Evolutionary conservation across 2,329 filamentous ascomycete genomes (phyloP), one percentile per base, ranked within the genome.

Genomic region (Diplodia sapinea): DNA sequence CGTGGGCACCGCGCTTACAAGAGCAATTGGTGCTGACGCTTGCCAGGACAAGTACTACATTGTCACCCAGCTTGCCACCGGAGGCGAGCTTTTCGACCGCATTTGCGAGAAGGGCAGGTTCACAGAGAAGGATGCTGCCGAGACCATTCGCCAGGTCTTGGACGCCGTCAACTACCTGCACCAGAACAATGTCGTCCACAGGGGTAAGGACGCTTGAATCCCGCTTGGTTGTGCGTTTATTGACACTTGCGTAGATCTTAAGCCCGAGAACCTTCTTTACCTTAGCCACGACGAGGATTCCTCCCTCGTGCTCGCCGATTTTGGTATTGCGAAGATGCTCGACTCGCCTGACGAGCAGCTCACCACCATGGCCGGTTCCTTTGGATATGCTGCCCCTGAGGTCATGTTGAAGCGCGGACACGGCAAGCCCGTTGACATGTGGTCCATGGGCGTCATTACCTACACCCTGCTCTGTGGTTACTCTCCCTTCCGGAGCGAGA

Each of bases 31-130:
- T 26, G 36, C 23, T 38, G 51, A 69, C 66, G 33, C 29, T 17
- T 54, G 33, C 36, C 74, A 97, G 93, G 95, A 99, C 84, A 99
- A 99, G 84, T 99, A 97, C 83, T 99, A 99, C 80, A 98, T 99
- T 73, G 94, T 99, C 74, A 99, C 95, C 38, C 91, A 99, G 80
- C 86, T 99, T 67, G 95, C 95, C 51, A 97, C 92, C 0, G 95
- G 95, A 72, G 95, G 95, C 78, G 95, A 99, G 82, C 83, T 99
- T 70, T 99, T 99, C 80, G 95, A 99, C 77, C 90, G 96, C 67
- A 99, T 99, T 74, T 99, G 95, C 82, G 94, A 98, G 77, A 92
- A 96, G 80, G 96, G 95, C 74, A 96, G 93, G 78, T 99, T 98
- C 82, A 99, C 95, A 15, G 95, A 99, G 79, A 98, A 97, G 82